These are phyloP conservation scores for Oidiodendron maius DNA, from an alignment of 495 filamentous ascomycete genomes.

Conservation along the genomic window DNA sequence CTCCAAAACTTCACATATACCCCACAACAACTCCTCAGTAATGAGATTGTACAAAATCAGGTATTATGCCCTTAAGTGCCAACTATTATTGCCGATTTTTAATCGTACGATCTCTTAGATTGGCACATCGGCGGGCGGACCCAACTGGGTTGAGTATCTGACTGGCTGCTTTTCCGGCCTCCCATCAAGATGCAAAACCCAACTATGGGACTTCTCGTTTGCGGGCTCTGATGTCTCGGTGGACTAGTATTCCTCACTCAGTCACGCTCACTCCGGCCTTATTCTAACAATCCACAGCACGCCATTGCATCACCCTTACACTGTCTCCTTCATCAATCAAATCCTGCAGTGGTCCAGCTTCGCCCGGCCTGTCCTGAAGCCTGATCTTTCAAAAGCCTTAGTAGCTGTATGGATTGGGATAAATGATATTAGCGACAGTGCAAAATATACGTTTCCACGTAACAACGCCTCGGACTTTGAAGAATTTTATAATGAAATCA, in stretches of 20 bases:
- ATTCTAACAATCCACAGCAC: slow-evolving; percentile 47
- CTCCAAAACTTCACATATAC: slow-evolving; percentile 32
- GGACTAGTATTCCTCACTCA: slow-evolving; percentile 16
- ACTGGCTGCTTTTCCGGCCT: slow-evolving; percentile 40
- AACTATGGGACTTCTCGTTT: slow-evolving; percentile 53
- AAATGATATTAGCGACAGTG: slow-evolving; percentile 68
- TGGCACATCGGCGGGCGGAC: slow-evolving; percentile 49
- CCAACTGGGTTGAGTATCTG: slow-evolving; percentile 67
- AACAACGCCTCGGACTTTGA: slow-evolving; percentile 27
- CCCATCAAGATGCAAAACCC: slow-evolving; percentile 32
- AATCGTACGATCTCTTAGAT: slow-evolving; percentile 11
- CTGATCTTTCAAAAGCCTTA: slow-evolving; percentile 48
- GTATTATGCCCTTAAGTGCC: too few relatives aligned
- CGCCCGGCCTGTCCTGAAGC: slow-evolving; percentile 40
- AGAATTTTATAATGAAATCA: slow-evolving; percentile 24
- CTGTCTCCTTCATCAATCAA: slow-evolving; percentile 10
- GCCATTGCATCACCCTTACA: slow-evolving; percentile 37
- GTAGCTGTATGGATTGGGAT: slow-evolving; percentile 74
- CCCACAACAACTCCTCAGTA: slow-evolving; percentile 31
- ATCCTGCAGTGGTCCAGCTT: slow-evolving; percentile 46
- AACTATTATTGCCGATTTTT: background rate
- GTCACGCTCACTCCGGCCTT: background rate
- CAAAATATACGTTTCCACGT: slow-evolving; percentile 25
- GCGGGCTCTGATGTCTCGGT: slow-evolving; percentile 44
- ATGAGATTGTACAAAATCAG: slow-evolving; percentile 46